phyloP scores from a whole-genome alignment of 129 eudicot genomes.

The Arctium minus region DNA sequence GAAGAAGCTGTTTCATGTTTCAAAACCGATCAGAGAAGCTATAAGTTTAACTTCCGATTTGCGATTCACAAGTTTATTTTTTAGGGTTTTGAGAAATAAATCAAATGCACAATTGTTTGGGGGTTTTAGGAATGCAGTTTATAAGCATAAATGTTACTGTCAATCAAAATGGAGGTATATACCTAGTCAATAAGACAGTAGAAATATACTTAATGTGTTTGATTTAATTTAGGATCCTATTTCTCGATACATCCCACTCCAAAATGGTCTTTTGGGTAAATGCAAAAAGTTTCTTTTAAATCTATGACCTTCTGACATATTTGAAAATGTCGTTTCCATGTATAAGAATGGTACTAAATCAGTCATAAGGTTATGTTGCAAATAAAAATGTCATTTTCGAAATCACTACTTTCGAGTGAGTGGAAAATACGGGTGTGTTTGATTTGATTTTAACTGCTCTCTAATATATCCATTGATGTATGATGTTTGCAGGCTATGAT shows the following conservation, averaged over 20 bases:
- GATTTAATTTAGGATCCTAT: not conserved
- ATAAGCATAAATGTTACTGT: not conserved
- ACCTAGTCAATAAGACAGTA: too few relatives aligned
- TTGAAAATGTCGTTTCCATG: too few relatives aligned
- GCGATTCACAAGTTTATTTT: not conserved
- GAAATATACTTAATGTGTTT: too few relatives aligned
- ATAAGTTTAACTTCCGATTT: constrained; percentile 36
- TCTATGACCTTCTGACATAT: too few relatives aligned
- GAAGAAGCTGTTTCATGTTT: constrained; percentile 66
- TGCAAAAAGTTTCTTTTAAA: too few relatives aligned
- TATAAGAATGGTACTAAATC: too few relatives aligned
- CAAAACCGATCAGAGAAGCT: constrained; percentile 70
- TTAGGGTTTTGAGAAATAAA: not conserved
- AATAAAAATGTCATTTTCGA: too few relatives aligned
- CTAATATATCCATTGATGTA: not conserved
- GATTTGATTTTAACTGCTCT: not conserved
- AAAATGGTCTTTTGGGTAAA: too few relatives aligned
- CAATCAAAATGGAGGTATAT: too few relatives aligned
- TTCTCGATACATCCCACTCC: too few relatives aligned
- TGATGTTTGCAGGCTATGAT: constrained; percentile 66
- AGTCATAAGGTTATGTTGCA: not conserved
- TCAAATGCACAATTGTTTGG: not conserved
- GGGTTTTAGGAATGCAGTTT: too few relatives aligned
- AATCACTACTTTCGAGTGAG: too few relatives aligned
- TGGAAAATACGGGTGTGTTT: not conserved